Conservation (phyloP, 2,329 filamentous ascomycete species). For the Pestalotiopsis sp. region DNA sequence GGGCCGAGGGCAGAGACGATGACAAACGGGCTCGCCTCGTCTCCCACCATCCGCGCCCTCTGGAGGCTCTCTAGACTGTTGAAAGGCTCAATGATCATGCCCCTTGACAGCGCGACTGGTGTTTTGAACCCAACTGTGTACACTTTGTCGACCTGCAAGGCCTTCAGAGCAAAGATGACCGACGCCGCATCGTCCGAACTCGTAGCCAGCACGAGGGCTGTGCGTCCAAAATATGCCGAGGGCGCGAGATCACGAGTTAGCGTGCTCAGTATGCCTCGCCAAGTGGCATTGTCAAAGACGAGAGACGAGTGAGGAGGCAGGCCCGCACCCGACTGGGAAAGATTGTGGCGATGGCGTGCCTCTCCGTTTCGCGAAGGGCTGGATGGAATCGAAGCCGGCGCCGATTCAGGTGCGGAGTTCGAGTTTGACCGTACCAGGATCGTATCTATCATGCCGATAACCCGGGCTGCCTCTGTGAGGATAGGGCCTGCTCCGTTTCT, state of each 20-base stretch:
- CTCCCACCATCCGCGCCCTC: constrained; percentile 50
- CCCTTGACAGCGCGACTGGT: constrained; percentile 61
- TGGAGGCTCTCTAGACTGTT: constrained; percentile 71
- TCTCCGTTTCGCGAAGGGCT: constrained; percentile 45
- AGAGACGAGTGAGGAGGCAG: constrained; percentile 57
- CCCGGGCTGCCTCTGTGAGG: constrained; percentile 75
- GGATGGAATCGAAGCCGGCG: constrained; percentile 50
- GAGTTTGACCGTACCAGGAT: constrained; percentile 66
- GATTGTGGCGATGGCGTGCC: constrained; percentile 15
- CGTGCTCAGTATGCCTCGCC: constrained; percentile 84
- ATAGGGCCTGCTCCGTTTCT: constrained; percentile 56
- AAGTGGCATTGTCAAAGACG: constrained; percentile 80
- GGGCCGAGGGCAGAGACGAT: constrained; percentile 79
- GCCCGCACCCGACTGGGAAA: constrained; percentile 25
- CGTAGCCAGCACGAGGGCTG: constrained; percentile 75
- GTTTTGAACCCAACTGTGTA: constrained; percentile 84
- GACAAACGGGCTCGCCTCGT: constrained; percentile 70
- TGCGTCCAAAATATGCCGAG: constrained; percentile 76
- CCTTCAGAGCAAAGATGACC: constrained; percentile 77
- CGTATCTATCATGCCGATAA: constrained; percentile 82
- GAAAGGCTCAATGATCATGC: constrained; percentile 77
- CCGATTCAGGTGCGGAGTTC: constrained; percentile 45
- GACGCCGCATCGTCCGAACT: constrained; percentile 77
- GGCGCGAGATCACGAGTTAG: constrained; percentile 81
- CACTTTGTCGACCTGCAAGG: constrained; percentile 75